These are phyloP conservation scores for Jatropha curcas DNA, from an alignment of 345 rosid species.

Conservation along the genomic window DNA sequence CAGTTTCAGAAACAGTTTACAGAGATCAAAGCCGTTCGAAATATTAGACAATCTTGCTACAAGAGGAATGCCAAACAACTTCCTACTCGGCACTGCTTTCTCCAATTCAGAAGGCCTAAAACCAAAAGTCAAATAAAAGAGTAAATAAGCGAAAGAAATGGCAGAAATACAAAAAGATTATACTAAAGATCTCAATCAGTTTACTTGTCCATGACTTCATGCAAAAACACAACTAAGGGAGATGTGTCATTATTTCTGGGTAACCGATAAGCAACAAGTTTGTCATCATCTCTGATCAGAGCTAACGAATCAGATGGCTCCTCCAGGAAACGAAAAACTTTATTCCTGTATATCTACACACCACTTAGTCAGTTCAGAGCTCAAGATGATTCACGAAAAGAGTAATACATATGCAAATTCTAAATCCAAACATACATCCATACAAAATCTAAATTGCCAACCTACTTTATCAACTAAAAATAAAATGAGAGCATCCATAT, in stretches of 20 bases:
- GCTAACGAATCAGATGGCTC: constrained; percentile 22
- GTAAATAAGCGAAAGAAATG: neutral
- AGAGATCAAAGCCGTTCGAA: constrained; percentile 17
- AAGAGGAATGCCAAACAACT: constrained; percentile 55
- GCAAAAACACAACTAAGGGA: constrained; percentile 24
- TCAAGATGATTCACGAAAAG: neutral
- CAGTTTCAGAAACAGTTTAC: constrained; percentile 23
- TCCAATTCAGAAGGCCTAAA: constrained; percentile 29
- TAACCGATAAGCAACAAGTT: constrained; percentile 29
- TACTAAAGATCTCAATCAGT: neutral
- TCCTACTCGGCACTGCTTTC: constrained; percentile 13
- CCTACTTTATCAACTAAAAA: neutral
- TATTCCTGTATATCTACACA: constrained; percentile 30
- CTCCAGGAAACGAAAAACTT: constrained; percentile 12
- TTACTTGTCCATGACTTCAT: constrained; percentile 24
- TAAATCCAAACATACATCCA: neutral
- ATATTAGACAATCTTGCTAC: constrained; percentile 42
- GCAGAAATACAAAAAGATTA: neutral
- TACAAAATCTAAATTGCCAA: neutral
- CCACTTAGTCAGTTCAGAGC: constrained; percentile 1
- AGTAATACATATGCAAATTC: neutral
- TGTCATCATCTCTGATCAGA: constrained; percentile 30
- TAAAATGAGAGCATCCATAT: neutral
- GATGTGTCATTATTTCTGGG: constrained; percentile 17
- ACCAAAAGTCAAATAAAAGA: constrained; percentile 13